Evolutionary conservation across 345 rosid genomes (phyloP).

Genomic region (Populus tremula): DNA sequence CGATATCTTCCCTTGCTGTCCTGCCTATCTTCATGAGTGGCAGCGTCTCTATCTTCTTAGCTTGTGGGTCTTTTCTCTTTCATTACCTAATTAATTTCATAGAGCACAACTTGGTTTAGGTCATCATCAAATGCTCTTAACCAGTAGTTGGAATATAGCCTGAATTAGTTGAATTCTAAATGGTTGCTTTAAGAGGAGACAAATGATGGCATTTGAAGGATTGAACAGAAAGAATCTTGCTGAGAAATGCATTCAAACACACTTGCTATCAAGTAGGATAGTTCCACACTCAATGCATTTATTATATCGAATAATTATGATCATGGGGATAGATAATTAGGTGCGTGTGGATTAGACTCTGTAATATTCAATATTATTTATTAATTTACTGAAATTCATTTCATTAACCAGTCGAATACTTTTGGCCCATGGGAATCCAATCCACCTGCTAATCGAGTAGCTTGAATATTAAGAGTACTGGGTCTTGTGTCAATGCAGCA

Average conservation of each 20-base stretch:
- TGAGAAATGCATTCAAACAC: background rate
- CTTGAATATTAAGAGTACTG: too few species aligned
- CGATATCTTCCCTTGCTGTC: background rate
- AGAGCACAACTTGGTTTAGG: background rate
- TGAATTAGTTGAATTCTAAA: background rate
- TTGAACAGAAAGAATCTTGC: background rate
- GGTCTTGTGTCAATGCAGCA: too few species aligned
- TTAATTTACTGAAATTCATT: background rate
- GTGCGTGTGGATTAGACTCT: too few species aligned
- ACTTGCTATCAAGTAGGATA: background rate
- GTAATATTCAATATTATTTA: too few species aligned
- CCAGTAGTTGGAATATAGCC: background rate
- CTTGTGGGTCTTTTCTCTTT: background rate
- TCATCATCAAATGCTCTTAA: background rate
- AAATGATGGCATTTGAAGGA: background rate
- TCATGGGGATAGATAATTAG: too few species aligned
- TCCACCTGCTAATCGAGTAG: too few species aligned
- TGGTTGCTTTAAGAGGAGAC: background rate
- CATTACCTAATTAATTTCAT: background rate
- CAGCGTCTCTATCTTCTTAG: background rate
- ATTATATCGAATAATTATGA: too few species aligned
- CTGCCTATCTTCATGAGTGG: background rate
- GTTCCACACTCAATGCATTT: too few species aligned
- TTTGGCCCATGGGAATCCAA: too few species aligned
- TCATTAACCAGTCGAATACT: background rate